Evolutionary conservation across 352 stramenopile species (phyloP), one percentile per base, ranked within the genome.

Genomic region (Phytophthora foliorum): DNA sequence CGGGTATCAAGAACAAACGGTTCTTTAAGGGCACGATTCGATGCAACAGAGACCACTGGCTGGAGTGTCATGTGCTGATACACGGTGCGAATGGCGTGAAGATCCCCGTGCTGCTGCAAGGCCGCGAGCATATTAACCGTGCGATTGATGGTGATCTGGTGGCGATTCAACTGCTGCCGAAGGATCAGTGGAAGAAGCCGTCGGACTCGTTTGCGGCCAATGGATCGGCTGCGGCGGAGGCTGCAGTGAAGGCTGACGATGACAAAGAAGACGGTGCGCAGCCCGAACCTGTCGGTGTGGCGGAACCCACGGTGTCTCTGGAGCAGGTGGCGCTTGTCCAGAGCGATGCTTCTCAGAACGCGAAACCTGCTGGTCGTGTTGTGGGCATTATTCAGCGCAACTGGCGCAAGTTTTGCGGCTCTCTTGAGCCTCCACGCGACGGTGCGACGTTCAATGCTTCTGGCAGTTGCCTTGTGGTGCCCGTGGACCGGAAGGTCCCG

Each of bases 141-240:
- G 97, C 97, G 6, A 92, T 99, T 55, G 97, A 99, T 74, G 98
- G 98, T 17, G 98, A 99, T 77, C 69, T 98, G n/a, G 98, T 99
- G 1, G 96, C 92, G 1, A 95, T 99, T 63, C 87, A 98, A 65
- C 63, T 99, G 46, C 76, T 99, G 46, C 80, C 91, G 5, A 87
- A 98, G 57, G 71, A 74, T 0, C 72, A 90, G 55, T 94, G 87
- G 87, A 94, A 89, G 64, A 89, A 88, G 52, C 76, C 84, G 16
- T 92, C 84, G 0, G 83, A 94, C 48, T 80, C 80, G 27, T 94
- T 93, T 42, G 82, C 78, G 16, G 73, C 76, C 3, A 86, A 86
- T 53, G 74, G 69, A 4, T 78, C 75, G 10, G 54, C 63, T n/a
- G 70, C 63, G 17, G 75, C 79, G 4, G 72, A 89, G 2, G 75